Evolutionary conservation across 176 grass and related monocot species (phyloP).

Genomic region (Oryza brachyantha): DNA sequence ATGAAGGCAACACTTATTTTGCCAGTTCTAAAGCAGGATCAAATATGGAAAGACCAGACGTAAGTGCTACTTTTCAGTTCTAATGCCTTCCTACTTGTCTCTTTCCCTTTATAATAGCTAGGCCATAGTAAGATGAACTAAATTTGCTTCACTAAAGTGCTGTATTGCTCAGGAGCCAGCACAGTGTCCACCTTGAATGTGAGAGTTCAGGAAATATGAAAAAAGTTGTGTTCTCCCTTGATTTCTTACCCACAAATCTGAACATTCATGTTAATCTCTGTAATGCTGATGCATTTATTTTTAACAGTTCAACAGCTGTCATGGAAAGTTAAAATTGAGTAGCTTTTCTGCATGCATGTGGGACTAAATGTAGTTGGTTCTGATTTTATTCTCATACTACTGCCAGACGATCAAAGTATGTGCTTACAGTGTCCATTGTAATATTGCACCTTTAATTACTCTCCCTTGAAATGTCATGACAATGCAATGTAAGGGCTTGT

Average conservation of each 20-base stretch:
- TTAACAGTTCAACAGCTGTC: not conserved
- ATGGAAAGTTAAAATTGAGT: not conserved
- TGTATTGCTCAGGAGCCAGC: not conserved
- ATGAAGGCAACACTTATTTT: constrained; percentile 82
- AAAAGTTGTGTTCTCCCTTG: not conserved
- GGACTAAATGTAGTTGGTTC: not conserved
- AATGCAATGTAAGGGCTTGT: too few species aligned
- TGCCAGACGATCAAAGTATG: not conserved
- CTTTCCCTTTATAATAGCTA: not conserved
- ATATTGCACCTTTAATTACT: not conserved
- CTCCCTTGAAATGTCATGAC: not conserved
- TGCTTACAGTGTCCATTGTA: not conserved
- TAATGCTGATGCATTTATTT: not conserved
- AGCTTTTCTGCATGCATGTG: not conserved
- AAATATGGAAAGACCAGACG: constrained; percentile 88
- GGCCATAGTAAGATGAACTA: not conserved
- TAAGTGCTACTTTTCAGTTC: constrained; percentile 33
- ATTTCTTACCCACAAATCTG: not conserved
- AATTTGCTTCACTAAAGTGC: not conserved
- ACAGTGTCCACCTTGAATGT: not conserved
- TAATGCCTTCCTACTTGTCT: not conserved
- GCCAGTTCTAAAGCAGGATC: constrained; percentile 79
- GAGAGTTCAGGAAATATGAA: not conserved
- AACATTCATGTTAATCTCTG: not conserved
- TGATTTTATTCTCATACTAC: not conserved